Percentiles rank a stretch among this genome's conserved stretches.
Evolutionary conservation across 768 basidiomycete genomes (phyloP).

Genomic region (Boletales sp.): DNA sequence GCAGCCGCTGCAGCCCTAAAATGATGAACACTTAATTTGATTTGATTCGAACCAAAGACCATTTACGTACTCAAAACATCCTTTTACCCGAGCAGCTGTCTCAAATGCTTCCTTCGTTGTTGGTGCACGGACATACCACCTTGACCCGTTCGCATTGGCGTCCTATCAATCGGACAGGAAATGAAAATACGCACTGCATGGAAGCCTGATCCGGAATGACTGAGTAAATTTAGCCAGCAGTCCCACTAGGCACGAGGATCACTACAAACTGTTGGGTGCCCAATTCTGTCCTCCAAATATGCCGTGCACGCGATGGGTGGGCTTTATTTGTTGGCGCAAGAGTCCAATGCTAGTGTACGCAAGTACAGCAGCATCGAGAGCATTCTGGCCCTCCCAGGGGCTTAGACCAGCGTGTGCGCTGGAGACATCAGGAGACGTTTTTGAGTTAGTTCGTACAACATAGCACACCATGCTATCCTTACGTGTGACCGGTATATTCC

Average conservation of each 20-base stretch:
- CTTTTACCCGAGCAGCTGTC: slow-evolving; percentile 56
- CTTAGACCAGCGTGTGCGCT: slow-evolving; percentile 77
- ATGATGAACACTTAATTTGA: neutral
- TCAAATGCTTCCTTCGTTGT: slow-evolving; percentile 56
- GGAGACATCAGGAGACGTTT: neutral
- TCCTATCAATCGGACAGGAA: neutral
- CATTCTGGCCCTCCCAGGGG: slow-evolving; percentile 86
- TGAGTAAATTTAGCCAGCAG: slow-evolving; percentile 21
- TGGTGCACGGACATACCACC: slow-evolving; percentile 73
- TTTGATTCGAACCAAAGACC: neutral
- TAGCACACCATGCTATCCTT: slow-evolving; percentile 9
- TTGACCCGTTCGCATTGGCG: slow-evolving; percentile 19
- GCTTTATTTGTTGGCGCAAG: slow-evolving; percentile 77
- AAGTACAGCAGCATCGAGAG: slow-evolving; percentile 80
- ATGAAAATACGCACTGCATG: slow-evolving; percentile 50
- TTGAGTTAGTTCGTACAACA: neutral
- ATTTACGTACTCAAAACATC: slow-evolving; percentile 63
- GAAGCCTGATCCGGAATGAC: slow-evolving; percentile 82
- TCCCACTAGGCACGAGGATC: neutral
- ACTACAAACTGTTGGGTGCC: slow-evolving; percentile 60
- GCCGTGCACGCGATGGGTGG: slow-evolving; percentile 76
- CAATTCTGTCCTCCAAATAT: slow-evolving; percentile 74
- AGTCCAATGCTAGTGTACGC: slow-evolving; percentile 77
- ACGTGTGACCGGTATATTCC: slow-evolving; percentile 77
- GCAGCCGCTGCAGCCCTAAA: slow-evolving; percentile 62